phyloP scores from a whole-genome alignment of 108 stramenopile genomes.

The Discostella pseudostelligera region DNA sequence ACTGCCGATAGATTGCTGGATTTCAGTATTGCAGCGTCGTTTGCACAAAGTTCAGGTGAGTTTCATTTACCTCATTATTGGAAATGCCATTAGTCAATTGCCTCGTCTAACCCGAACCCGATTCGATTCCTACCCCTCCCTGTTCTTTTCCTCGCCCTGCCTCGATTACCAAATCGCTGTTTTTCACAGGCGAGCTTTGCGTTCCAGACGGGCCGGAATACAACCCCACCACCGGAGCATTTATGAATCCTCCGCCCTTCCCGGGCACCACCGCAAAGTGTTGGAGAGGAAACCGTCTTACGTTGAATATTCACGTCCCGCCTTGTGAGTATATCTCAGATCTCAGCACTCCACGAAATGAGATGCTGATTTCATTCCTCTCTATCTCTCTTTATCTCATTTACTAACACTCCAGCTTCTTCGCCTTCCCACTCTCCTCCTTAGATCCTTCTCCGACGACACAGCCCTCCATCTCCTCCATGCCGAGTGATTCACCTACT shows the following conservation, averaged over 20 bases:
- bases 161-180: too few species aligned
- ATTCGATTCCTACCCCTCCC: too few species aligned
- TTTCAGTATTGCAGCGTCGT: constrained; percentile 12
- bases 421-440: not conserved
- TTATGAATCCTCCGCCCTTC: not conserved
- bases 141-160: too few species aligned
- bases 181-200: not conserved
- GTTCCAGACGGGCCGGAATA: too few species aligned
- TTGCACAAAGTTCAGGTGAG: not conserved
- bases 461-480: not conserved
- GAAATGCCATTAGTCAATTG: not conserved
- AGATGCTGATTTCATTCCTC: too few species aligned
- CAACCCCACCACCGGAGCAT: not conserved
- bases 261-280: constrained; percentile 12
- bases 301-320: constrained; percentile 6
- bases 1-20: constrained; percentile 11
- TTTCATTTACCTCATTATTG: not conserved
- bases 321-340: not conserved
- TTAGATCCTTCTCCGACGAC: not conserved
- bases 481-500: not conserved
- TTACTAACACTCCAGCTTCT: not conserved
- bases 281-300: constrained; percentile 7
- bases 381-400: too few species aligned
- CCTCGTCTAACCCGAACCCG: too few species aligned
- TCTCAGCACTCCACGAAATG: too few species aligned